Evolutionary conservation across 371 early-diverging fungal genomes (phyloP).

Genomic region (Smittium culicis): DNA sequence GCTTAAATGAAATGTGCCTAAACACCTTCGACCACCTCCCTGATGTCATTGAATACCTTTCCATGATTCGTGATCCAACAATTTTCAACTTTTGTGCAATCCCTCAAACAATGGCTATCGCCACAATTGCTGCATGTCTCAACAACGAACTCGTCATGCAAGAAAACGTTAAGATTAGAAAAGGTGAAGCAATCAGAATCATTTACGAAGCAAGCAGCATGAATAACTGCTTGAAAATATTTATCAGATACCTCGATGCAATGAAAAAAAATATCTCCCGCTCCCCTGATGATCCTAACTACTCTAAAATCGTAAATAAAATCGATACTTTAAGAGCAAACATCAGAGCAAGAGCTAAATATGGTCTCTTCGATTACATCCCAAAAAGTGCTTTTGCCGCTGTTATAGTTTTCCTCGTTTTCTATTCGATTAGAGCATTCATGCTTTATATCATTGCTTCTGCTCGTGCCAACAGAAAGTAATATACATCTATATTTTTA

Average conservation of each 20-base stretch:
- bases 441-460: neutral
- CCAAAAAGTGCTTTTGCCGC: neutral
- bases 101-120: slow-evolving; percentile 94
- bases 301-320: slow-evolving; percentile 46
- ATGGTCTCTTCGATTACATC: slow-evolving; percentile 13
- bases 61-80: slow-evolving; percentile 52
- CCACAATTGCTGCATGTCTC: slow-evolving; percentile 74
- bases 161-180: slow-evolving; percentile 81
- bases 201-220: slow-evolving; percentile 44
- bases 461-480: neutral
- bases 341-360: slow-evolving; percentile 21
- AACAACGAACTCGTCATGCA: slow-evolving; percentile 68
- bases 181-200: slow-evolving; percentile 76
- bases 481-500: neutral
- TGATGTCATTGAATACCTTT: slow-evolving; percentile 73
- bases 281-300: slow-evolving; percentile 49
- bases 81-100: slow-evolving; percentile 92
- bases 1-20: slow-evolving; percentile 65
- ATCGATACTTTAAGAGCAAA: slow-evolving; percentile 34
- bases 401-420: neutral
- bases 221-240: slow-evolving; percentile 46
- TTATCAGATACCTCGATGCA: slow-evolving; percentile 45
- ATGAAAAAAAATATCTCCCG: slow-evolving; percentile 44
- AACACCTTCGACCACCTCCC: slow-evolving; percentile 76
- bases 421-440: neutral